A percentile compares a stretch with the other conserved stretches of the same genome.
phyloP scores from a whole-genome alignment of 768 basidiomycete species.

The Leccinellum luteum region DNA sequence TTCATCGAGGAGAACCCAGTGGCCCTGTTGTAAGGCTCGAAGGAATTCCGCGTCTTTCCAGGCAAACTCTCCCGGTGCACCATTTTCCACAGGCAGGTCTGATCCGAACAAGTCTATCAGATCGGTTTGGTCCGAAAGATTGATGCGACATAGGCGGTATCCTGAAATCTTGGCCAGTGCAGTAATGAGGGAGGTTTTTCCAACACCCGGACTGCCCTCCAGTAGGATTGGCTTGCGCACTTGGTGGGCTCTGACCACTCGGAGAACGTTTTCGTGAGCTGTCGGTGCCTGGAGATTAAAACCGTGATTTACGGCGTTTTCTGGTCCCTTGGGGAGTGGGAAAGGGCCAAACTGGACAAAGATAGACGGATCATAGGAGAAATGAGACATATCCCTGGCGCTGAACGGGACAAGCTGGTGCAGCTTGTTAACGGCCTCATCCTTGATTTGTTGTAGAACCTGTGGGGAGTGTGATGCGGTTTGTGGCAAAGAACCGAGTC shows the following conservation, averaged over 20 bases:
- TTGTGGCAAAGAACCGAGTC: conserved; percentile 77
- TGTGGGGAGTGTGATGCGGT: conserved; percentile 59
- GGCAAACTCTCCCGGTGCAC: conserved; percentile 85
- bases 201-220: conserved; percentile 97
- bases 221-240: conserved; percentile 87
- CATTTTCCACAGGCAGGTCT: conserved; percentile 92
- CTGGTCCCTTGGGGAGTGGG: conserved; percentile 59
- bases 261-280: conserved; percentile 81
- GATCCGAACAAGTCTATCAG: conserved; percentile 94
- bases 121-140: conserved; percentile 97
- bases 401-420: conserved; percentile 52
- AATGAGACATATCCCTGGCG: conserved; percentile 21
- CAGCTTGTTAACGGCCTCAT: conserved; percentile 54
- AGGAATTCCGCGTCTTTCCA: conserved; percentile 99
- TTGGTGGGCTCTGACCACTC: conserved; percentile 88
- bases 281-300: conserved; percentile 92
- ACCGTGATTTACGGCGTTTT: conserved; percentile 29
- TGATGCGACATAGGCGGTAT: conserved; percentile 84
- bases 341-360: conserved; percentile 72
- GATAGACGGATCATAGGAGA: conserved; percentile 32
- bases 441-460: conserved; percentile 59
- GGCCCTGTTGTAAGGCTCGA: conserved; percentile 87
- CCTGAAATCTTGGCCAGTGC: conserved; percentile 83
- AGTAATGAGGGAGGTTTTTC: conserved; percentile 90
- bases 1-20: conserved; percentile 97